Conservation (phyloP, 148 eudicot genomes). For the Fagopyrum tataricum region DNA sequence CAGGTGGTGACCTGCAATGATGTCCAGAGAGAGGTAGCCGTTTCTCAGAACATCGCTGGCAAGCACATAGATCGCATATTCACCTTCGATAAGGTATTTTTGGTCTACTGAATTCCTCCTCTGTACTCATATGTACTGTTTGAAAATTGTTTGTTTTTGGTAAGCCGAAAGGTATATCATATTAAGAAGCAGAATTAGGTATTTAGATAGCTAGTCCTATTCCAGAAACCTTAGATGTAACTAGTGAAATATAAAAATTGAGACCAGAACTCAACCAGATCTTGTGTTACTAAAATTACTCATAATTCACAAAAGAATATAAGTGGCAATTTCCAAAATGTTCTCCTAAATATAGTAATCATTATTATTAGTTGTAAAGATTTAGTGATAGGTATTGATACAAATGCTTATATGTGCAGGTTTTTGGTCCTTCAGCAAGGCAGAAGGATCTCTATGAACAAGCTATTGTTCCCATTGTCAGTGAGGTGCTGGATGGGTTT, state of each 20-base stretch:
- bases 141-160: no score
- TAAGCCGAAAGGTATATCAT: no score
- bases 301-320: background rate
- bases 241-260: background rate
- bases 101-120: background rate
- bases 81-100: constrained; percentile 75
- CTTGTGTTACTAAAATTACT: background rate
- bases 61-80: constrained; percentile 84
- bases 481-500: constrained; percentile 93
- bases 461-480: constrained; percentile 83
- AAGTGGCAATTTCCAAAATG: background rate
- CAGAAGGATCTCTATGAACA: constrained; percentile 88
- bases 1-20: constrained; percentile 91
- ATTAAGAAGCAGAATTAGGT: no score
- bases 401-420: constrained; percentile 33
- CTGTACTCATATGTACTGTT: background rate
- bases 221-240: background rate
- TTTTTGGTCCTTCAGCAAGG: constrained; percentile 82
- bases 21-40: constrained; percentile 74
- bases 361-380: background rate
- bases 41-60: constrained; percentile 88
- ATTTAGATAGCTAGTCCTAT: no score
- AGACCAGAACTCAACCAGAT: background rate
- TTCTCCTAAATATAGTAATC: background rate
- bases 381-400: background rate